Conservation (phyloP, 768 basidiomycete species). For the Roridomyces roridus region DNA sequence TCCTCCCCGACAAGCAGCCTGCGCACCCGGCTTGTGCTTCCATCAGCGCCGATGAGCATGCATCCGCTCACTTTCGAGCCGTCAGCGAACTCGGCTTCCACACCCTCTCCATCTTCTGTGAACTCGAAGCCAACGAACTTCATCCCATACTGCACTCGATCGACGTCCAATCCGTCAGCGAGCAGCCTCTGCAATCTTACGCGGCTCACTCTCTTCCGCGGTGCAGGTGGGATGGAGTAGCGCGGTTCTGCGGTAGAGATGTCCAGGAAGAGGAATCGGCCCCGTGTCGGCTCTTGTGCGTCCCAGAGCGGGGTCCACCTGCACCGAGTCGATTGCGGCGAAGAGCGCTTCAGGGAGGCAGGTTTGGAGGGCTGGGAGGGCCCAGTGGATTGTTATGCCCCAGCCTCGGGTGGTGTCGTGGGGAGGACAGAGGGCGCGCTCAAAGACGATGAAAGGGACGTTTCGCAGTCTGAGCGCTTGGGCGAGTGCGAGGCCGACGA, state of each 20-base stretch:
- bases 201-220: background rate
- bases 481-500: background rate
- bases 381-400: background rate
- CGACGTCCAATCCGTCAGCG: background rate
- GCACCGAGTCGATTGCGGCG: background rate
- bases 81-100: background rate
- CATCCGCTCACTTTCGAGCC: background rate
- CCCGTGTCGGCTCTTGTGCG: background rate
- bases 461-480: background rate
- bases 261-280: background rate
- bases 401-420: background rate
- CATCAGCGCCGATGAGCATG: background rate
- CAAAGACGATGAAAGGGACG: background rate
- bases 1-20: background rate
- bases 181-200: background rate
- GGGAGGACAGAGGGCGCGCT: background rate
- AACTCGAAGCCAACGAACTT: background rate
- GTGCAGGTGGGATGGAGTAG: background rate
- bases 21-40: background rate
- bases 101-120: background rate
- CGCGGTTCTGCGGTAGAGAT: background rate
- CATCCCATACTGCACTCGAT: background rate
- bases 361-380: background rate
- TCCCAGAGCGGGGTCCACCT: background rate
- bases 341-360: background rate